Conservation (phyloP, 129 eudicot species). For the Flaveria sonorensis region DNA sequence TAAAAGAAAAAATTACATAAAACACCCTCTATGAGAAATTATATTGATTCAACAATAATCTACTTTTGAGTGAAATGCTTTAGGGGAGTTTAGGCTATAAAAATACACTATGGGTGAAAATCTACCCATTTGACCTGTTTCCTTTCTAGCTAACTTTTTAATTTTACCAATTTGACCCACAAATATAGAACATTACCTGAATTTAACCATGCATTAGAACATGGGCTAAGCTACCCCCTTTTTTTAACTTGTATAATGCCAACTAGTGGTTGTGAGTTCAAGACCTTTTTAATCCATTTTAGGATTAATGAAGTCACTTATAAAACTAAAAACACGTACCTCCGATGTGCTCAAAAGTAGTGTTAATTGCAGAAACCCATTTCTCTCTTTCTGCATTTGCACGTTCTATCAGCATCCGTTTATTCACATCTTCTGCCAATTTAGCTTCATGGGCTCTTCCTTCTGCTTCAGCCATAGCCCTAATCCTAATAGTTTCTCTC, state of each 20-base stretch:
- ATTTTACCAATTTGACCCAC: neutral
- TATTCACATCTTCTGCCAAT: conserved; percentile 89
- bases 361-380: conserved; percentile 99
- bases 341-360: conserved; percentile 96
- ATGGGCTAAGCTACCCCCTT: neutral
- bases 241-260: neutral
- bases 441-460: conserved; percentile 96
- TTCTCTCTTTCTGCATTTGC: conserved; percentile 96
- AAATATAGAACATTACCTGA: neutral
- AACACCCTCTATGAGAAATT: neutral
- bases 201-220: neutral
- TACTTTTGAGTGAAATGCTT: neutral
- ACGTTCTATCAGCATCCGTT: conserved; percentile 80
- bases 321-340: conserved; percentile 37
- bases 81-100: neutral
- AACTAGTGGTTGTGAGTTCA: neutral
- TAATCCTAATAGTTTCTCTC: conserved; percentile 90
- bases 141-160: neutral
- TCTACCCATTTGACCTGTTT: neutral
- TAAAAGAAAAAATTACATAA: neutral
- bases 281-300: neutral
- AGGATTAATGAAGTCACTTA: neutral
- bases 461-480: conserved; percentile 97
- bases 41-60: neutral
- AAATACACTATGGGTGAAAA: neutral